Evolutionary conservation across 2,329 filamentous ascomycete genomes (phyloP), one percentile per base, ranked within the genome.

Genomic region (Diaporthe destruens): DNA sequence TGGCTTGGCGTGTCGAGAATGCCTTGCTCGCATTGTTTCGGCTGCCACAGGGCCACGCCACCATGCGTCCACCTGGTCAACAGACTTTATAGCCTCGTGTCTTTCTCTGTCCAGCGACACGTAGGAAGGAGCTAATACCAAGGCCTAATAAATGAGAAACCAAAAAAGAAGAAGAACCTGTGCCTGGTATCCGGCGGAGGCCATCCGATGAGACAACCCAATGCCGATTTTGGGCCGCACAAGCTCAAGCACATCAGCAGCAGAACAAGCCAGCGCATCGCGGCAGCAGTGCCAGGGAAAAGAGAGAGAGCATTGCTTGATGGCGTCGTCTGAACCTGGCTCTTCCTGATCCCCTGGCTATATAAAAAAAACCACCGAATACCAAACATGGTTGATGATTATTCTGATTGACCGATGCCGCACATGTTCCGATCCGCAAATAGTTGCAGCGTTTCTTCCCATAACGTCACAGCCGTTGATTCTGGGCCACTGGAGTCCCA

Each of bases 401-500:
- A 23, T 44, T 67, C 54, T 63, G 34, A 23, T 63, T 63, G 57
- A 61, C 68, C 68, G 68, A 69, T 72, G 59, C 39, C 71, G 47
- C 57, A 47, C 53, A 61, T 70, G 55, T 56, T 59, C 32, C 47
- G 66, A 72, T 74, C 71, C 66, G 69, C 71, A 72, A 51, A 57
- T 69, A 56, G 59, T 51, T 68, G 23, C 71, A 49, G 44, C 68
- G 69, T 57, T 49, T 69, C 63, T 47, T 68, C 72, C 71, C 51
- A 72, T 57, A 75, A 73, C 72, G 72, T 72, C 74, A 69, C 74
- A 74, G 51, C 65, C 47, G 49, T 69, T 54, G 47, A 56, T 53
- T 65, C 39, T 39, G 49, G 68, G 68, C 55, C 61, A 12, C 44
- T 49, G 61, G 59, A 61, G 72, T 59, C 34, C 53, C 42, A 68